phyloP scores from a whole-genome alignment of 345 rosid genomes.

The Heritiera littoralis region DNA sequence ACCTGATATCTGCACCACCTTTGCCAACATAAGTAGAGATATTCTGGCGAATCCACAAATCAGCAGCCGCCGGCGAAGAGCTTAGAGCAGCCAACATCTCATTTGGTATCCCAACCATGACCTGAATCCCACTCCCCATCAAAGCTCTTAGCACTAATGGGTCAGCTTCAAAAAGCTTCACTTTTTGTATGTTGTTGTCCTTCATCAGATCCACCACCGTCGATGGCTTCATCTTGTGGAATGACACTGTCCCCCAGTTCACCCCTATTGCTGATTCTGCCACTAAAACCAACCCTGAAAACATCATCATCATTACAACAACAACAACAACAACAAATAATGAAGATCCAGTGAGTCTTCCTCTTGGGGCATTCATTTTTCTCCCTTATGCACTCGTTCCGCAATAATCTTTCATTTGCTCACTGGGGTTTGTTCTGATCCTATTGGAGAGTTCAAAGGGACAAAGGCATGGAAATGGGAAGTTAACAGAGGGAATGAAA shows the following conservation, averaged over 20 bases:
- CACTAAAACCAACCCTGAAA: conserved; percentile 24
- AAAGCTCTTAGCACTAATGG: conserved; percentile 59
- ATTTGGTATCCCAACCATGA: conserved; percentile 91
- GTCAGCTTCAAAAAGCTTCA: conserved; percentile 86
- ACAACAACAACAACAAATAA: neutral
- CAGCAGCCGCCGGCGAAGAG: conserved; percentile 59
- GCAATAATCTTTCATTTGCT: conserved; percentile 13
- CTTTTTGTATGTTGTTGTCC: conserved; percentile 69
- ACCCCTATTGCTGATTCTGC: conserved; percentile 78
- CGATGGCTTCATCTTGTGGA: conserved; percentile 68
- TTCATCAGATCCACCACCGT: conserved; percentile 92
- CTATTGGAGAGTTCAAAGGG: neutral
- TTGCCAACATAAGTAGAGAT: conserved; percentile 69
- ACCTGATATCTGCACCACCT: conserved; percentile 88
- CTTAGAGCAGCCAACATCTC: conserved; percentile 58
- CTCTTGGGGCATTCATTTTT: conserved; percentile 32
- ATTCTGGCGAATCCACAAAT: conserved; percentile 82
- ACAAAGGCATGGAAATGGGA: neutral
- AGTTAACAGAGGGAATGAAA: neutral
- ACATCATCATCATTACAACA: conserved; percentile 4
- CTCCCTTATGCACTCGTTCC: neutral
- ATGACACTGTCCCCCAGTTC: conserved; percentile 89
- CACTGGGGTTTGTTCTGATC: neutral
- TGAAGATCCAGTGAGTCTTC: conserved; percentile 22
- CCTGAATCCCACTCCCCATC: conserved; percentile 80